phyloP scores from a whole-genome alignment of 345 rosid genomes.

The Eucalyptus caleyi region DNA sequence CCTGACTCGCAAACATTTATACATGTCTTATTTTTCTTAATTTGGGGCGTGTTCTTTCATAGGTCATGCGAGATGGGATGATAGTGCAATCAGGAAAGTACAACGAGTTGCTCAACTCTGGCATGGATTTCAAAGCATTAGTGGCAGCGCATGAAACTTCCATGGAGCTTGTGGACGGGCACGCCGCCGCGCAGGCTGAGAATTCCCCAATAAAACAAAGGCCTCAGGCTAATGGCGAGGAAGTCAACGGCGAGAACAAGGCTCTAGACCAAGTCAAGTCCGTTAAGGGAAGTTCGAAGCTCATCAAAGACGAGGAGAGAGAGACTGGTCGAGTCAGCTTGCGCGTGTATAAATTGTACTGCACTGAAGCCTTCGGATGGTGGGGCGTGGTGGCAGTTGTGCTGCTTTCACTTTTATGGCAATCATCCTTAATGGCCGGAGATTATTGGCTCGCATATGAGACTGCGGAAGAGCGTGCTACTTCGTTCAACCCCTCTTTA shows the following conservation, averaged over 20 bases:
- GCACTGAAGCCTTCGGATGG: constrained; percentile 91
- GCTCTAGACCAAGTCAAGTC: constrained; percentile 21
- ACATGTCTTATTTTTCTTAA: neutral
- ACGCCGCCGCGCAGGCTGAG: neutral
- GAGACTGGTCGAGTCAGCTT: constrained; percentile 74
- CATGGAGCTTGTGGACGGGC: constrained; percentile 77
- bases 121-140: constrained; percentile 60
- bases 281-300: constrained; percentile 48
- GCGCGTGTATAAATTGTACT: constrained; percentile 60
- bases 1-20: neutral
- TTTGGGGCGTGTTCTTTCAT: neutral
- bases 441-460: constrained; percentile 95
- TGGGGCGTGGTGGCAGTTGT: constrained; percentile 55
- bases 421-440: constrained; percentile 67
- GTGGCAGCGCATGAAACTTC: constrained; percentile 83
- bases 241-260: constrained; percentile 38
- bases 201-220: constrained; percentile 20
- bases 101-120: constrained; percentile 36
- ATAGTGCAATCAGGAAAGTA: constrained; percentile 86
- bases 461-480: constrained; percentile 45
- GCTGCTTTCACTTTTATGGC: constrained; percentile 61
- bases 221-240: constrained; percentile 17
- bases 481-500: constrained; percentile 31
- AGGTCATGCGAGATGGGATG: constrained; percentile 93
- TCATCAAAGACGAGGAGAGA: constrained; percentile 81